These are phyloP conservation scores for Hymenotorrendiella dingleyae DNA, from an alignment of 2,329 filamentous ascomycete species.

Conservation along the genomic window DNA sequence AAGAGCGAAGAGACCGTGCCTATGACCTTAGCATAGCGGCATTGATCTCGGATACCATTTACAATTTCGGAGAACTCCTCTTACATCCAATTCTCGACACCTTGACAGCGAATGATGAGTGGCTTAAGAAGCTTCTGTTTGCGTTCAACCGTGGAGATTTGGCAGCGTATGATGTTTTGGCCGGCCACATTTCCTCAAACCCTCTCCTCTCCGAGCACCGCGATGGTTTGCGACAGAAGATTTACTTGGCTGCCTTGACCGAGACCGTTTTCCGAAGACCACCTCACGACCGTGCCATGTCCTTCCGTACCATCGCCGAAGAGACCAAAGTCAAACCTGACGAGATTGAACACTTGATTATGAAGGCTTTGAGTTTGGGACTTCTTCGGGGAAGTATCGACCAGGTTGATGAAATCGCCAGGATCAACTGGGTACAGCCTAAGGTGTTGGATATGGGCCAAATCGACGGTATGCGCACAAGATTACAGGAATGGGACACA, in stretches of 20 bases:
- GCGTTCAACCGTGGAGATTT: conserved; percentile 97
- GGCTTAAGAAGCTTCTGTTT: conserved; percentile 93
- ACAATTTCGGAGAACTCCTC: conserved; percentile 99
- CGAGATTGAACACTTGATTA: conserved; percentile 96
- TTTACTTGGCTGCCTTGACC: conserved; percentile 90
- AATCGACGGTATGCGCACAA: conserved; percentile 83
- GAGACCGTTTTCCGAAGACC: conserved; percentile 95
- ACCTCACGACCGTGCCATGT: conserved; percentile 92
- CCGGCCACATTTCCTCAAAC: conserved; percentile 75
- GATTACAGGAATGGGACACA: conserved; percentile 89
- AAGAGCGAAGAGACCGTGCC: conserved; percentile 75
- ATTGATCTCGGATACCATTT: conserved; percentile 88
- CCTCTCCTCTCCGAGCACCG: conserved; percentile 72
- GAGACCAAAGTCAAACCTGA: conserved; percentile 89
- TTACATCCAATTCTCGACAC: conserved; percentile 92
- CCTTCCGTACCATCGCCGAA: conserved; percentile 77
- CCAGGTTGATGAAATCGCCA: conserved; percentile 87
- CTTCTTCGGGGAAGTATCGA: conserved; percentile 89
- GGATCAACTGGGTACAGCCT: conserved; percentile 98
- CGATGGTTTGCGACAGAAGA: conserved; percentile 90
- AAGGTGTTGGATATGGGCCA: conserved; percentile 95
- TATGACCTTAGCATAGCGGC: conserved; percentile 92
- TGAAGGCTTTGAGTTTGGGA: conserved; percentile 96
- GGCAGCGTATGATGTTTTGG: conserved; percentile 75
- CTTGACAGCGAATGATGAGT: conserved; percentile 70